phyloP scores from a whole-genome alignment of 106 monocot species.

The Apostasia ramifera region DNA sequence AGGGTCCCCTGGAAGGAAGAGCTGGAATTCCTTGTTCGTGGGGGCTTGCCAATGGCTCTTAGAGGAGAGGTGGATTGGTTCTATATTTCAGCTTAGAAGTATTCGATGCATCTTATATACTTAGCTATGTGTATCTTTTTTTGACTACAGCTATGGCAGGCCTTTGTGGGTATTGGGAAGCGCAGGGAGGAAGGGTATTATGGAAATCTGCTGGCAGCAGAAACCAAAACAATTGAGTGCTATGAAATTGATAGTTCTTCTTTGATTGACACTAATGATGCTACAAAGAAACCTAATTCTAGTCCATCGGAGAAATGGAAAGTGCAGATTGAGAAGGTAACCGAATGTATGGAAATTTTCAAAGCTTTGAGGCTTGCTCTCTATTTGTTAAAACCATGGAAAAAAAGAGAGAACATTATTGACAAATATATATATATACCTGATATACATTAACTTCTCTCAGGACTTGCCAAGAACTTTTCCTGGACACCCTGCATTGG shows the following conservation, averaged over 20 bases:
- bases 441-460: constrained; percentile 2
- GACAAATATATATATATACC: neutral
- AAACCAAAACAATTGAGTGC: constrained; percentile 19
- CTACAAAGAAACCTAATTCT: constrained; percentile 15
- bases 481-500: constrained; percentile 94
- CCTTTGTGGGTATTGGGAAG: constrained; percentile 73
- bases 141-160: constrained; percentile 83
- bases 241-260: constrained; percentile 16
- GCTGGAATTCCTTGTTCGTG: constrained; percentile 71
- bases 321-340: constrained; percentile 97
- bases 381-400: neutral
- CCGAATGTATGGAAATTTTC: neutral
- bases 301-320: constrained; percentile 82
- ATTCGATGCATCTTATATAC: neutral
- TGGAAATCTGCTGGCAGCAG: constrained; percentile 37
- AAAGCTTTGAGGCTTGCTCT: neutral
- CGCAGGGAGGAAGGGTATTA: constrained; percentile 86
- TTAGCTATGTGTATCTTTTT: neutral
- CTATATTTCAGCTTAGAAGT: neutral
- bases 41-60: constrained; percentile 90
- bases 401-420: neutral
- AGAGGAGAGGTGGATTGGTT: constrained; percentile 74
- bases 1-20: constrained; percentile 72
- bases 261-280: constrained; percentile 16
- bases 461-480: constrained; percentile 99